Percentiles rank a stretch among this genome's conserved stretches.
Evolutionary conservation across 345 rosid species (phyloP).

Genomic region (Euphorbia tirucalli): DNA sequence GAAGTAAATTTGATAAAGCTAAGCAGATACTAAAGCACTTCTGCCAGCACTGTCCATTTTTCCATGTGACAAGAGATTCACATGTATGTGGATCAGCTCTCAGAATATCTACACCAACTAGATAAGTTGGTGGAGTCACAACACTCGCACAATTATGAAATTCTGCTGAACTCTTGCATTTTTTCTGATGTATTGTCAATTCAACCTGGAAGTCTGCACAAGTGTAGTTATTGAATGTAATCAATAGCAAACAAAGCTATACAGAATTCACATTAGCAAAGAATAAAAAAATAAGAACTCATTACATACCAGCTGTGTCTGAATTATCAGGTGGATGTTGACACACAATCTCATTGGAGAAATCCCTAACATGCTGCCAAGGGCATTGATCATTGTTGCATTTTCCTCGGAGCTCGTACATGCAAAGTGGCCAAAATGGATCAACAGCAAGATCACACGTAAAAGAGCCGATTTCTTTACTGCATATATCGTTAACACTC

Average conservation of each 20-base stretch:
- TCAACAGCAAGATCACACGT: slow-evolving; percentile 51
- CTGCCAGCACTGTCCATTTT: slow-evolving; percentile 58
- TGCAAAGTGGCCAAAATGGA: slow-evolving; percentile 83
- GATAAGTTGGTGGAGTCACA: slow-evolving; percentile 60
- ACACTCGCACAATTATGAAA: slow-evolving; percentile 30
- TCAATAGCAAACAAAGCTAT: slow-evolving; percentile 12
- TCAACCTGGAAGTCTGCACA: slow-evolving; percentile 53
- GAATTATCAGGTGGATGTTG: slow-evolving; percentile 35
- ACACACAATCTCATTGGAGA: slow-evolving; percentile 34
- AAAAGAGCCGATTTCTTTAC: slow-evolving; percentile 46
- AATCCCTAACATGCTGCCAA: slow-evolving; percentile 81
- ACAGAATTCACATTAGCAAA: slow-evolving; percentile 5
- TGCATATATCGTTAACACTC: slow-evolving; percentile 23
- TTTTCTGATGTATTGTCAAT: slow-evolving; percentile 29
- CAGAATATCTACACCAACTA: slow-evolving; percentile 68
- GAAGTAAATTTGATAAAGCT: slow-evolving; percentile 52
- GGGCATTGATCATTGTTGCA: slow-evolving; percentile 93
- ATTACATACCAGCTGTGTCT: slow-evolving; percentile 40
- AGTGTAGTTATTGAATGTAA: slow-evolving; percentile 19
- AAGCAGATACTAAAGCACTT: slow-evolving; percentile 69
- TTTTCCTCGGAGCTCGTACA: slow-evolving; percentile 93
- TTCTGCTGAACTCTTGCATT: slow-evolving; percentile 24
- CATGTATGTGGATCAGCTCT: slow-evolving; percentile 50
- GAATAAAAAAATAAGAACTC: not conserved
- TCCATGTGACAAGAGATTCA: slow-evolving; percentile 49